A percentile compares a stretch with the other conserved stretches of the same genome.
Conservation (phyloP, 345 rosid species). For the Ricinus communis region DNA sequence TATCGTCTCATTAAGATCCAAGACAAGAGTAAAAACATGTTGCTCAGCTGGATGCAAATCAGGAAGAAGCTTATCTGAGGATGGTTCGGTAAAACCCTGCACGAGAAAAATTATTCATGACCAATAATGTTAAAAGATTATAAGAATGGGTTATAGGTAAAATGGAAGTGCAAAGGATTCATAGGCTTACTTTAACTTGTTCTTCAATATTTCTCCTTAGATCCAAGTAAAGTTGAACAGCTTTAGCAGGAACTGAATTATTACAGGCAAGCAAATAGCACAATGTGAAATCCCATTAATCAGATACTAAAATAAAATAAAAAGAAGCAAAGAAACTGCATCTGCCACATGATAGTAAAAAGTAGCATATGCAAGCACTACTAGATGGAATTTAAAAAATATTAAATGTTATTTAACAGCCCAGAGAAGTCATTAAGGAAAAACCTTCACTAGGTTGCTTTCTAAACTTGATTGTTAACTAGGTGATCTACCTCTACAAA, state of each 20-base stretch:
- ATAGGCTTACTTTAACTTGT: conserved; percentile 59
- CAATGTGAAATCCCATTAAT: not conserved
- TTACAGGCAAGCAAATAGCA: conserved; percentile 14
- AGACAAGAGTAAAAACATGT: conserved; percentile 84
- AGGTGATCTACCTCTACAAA: not conserved
- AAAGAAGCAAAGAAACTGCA: not conserved
- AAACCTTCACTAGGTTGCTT: not conserved
- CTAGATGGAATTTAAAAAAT: too few species aligned
- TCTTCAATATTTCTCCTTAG: conserved; percentile 73
- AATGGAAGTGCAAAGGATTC: conserved; percentile 2
- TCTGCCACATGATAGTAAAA: not conserved
- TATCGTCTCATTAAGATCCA: conserved; percentile 90
- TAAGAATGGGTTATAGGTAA: not conserved
- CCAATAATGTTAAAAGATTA: not conserved
- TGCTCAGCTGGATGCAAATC: conserved; percentile 89
- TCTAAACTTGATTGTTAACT: not conserved
- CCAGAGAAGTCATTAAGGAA: not conserved
- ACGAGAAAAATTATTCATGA: conserved; percentile 5
- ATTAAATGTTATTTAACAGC: not conserved
- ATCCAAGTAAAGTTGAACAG: conserved; percentile 83
- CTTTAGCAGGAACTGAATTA: conserved; percentile 72
- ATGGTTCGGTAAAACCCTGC: conserved; percentile 90
- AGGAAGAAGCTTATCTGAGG: conserved; percentile 97
- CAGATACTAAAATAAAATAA: not conserved
- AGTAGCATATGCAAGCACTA: conserved; percentile 5